Evolutionary conservation across 345 rosid genomes (phyloP).

Genomic region (Moricandia moricandioides): DNA sequence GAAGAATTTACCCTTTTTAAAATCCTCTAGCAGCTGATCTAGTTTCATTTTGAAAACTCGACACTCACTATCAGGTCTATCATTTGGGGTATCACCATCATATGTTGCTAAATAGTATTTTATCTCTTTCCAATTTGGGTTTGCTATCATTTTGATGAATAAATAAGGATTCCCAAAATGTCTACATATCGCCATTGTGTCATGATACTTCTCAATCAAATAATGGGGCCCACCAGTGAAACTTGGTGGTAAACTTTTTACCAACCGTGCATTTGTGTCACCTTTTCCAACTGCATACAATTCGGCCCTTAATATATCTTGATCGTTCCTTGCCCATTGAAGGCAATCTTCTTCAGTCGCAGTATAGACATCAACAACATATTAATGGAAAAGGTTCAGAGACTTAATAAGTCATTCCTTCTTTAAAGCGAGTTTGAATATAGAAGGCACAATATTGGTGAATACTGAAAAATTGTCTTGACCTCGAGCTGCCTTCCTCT

Average conservation of each 20-base stretch:
- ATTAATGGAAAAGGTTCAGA: no score
- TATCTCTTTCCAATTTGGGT: not conserved
- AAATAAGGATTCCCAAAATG: not conserved
- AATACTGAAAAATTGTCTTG: no score
- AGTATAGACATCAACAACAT: no score
- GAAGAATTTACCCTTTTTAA: not conserved
- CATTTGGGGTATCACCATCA: not conserved
- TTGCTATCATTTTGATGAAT: not conserved
- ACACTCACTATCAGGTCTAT: not conserved
- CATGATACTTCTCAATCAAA: not conserved
- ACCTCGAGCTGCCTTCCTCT: no score
- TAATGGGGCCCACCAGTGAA: not conserved
- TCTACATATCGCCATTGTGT: not conserved
- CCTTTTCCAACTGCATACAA: no score
- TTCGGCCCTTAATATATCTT: no score
- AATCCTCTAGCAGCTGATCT: not conserved
- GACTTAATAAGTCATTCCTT: no score
- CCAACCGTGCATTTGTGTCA: no score
- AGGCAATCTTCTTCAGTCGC: no score
- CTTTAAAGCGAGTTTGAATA: no score
- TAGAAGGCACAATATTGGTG: no score
- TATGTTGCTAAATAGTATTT: not conserved
- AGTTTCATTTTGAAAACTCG: not conserved
- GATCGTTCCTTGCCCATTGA: no score
- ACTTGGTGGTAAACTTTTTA: not conserved